Evolutionary conservation across 139 green algal genomes (phyloP), one percentile per base, ranked within the genome.

Genomic region (Mesostigma viride): DNA sequence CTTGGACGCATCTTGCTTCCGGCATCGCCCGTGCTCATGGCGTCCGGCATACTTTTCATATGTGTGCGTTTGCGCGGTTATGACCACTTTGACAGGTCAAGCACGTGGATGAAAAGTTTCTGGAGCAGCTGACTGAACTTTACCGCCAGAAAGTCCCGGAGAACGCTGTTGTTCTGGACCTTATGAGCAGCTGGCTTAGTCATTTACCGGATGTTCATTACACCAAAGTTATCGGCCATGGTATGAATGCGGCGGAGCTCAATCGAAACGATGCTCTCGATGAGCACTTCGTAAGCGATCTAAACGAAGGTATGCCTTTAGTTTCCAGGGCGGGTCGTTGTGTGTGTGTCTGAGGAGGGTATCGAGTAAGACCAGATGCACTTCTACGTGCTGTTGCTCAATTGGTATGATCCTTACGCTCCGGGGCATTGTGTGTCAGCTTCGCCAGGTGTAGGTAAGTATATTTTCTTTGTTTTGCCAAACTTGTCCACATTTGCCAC

Each of bases 241-340:
- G 89, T n/a, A 79, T 96, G 77, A 95, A 94, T 47, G 86, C 85
- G 0, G 69, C 72, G 1, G 88, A 96, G 81, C 80, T 96, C 65
- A 65, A 47, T 1, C 58, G 65, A 5, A 96, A 96, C 75, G 51
- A 40, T 0, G 72, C 60, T 6, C 80, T 95, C n/a, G 69, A 83
- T 59, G 56, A 71, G 2, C 90, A 85, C 74, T 89, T 91, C 57
- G 78, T 95, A 2, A 70, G 86, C 3, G 31, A 74, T 45, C 67
- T 74, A 3, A 74, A 74, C 57, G 27, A 70, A 70, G 64, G 64
- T 62, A 51, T 5, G 24, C 11, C 14, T 26, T 62, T 62, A 14
- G 22, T 30, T 62, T 6, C 22, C 14, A 31, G 53, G 5, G 8
- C 11, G n/a, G 22, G 53, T 11, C 14, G 44, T 53, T 53, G 17